Evolutionary conservation across 257 asterid species (phyloP).

Genomic region (Plantago elongata): DNA sequence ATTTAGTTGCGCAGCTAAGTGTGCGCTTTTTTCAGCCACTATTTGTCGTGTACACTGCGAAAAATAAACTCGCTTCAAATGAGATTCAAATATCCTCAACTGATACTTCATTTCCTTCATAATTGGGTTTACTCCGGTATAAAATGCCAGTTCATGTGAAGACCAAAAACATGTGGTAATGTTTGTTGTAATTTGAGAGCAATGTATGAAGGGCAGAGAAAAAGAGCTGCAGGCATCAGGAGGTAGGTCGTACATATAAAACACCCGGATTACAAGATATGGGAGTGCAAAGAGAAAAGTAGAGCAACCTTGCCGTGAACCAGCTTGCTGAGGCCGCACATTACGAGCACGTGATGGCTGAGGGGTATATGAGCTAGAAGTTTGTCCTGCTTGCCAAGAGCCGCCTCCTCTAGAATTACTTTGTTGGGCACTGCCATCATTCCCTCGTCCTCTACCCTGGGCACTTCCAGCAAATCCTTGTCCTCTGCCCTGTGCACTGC

Average conservation of each 20-base stretch:
- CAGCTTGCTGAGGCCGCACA: slow-evolving; percentile 40
- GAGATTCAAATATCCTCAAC: background rate
- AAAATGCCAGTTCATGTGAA: slow-evolving; percentile 1
- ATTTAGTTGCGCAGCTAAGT: slow-evolving; percentile 10
- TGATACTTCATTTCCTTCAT: background rate
- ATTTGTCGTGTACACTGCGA: too few relatives aligned
- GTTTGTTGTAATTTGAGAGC: background rate
- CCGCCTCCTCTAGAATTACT: slow-evolving; percentile 50
- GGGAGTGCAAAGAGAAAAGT: slow-evolving; percentile 8
- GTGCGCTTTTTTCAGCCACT: too few relatives aligned
- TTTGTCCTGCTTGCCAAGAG: slow-evolving; percentile 60
- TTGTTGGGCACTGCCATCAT: slow-evolving; percentile 47
- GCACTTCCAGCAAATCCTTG: background rate
- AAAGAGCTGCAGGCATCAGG: background rate
- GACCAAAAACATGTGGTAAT: slow-evolving; percentile 2
- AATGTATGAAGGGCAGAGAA: background rate
- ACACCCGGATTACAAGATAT: slow-evolving; percentile 3
- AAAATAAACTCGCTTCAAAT: background rate
- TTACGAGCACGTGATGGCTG: slow-evolving; percentile 45
- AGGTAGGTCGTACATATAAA: background rate
- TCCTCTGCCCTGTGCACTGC: background rate
- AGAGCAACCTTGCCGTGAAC: slow-evolving; percentile 45
- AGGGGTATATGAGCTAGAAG: slow-evolving; percentile 44
- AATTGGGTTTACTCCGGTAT: background rate
- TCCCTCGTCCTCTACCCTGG: slow-evolving; percentile 22